phyloP scores from a whole-genome alignment of 2,329 filamentous ascomycete genomes.

The Aspergillus vadensis region DNA sequence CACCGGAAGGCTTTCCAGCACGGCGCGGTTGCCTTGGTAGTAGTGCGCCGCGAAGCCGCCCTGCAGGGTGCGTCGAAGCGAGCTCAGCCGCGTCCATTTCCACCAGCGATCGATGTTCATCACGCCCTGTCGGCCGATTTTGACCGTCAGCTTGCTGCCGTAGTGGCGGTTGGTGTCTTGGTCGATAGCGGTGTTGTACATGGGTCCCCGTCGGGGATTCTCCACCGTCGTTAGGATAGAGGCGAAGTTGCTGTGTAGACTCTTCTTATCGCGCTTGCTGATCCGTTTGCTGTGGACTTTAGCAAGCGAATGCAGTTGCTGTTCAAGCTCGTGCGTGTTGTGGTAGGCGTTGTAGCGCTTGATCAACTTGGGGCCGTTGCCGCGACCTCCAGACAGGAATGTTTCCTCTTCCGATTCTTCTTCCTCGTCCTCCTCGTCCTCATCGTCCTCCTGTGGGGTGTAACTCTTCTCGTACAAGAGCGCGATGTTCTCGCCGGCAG shows the following conservation, averaged over 20 bases:
- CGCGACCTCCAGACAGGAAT: conserved; percentile 11
- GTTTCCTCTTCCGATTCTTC: conserved; percentile 47
- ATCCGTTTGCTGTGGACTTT: conserved; percentile 63
- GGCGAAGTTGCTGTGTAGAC: conserved; percentile 65
- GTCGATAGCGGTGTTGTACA: conserved; percentile 66
- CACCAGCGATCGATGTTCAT: conserved; percentile 73
- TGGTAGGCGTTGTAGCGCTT: conserved; percentile 70
- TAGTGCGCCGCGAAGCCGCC: conserved; percentile 66
- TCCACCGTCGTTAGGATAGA: conserved; percentile 68
- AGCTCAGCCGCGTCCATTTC: conserved; percentile 67
- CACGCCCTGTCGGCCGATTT: conserved; percentile 58
- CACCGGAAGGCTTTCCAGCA: conserved; percentile 61
- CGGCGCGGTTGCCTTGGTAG: conserved; percentile 59
- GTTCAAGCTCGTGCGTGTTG: conserved; percentile 62
- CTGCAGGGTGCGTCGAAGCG: conserved; percentile 61
- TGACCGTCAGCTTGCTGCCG: conserved; percentile 64
- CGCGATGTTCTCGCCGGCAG: conserved; percentile 78
- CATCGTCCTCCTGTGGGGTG: conserved; percentile 59
- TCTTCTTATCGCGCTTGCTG: conserved; percentile 67
- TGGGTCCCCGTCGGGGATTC: conserved; percentile 66
- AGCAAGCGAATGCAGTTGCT: conserved; percentile 61
- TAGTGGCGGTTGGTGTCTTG: conserved; percentile 61
- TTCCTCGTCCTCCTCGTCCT: conserved; percentile 54
- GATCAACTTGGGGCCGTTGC: conserved; percentile 49
- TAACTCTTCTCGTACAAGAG: conserved; percentile 76